Evolutionary conservation across 495 filamentous ascomycete genomes (phyloP), one percentile per base, ranked within the genome.

Genomic region (Aspergillus mulundensis): DNA sequence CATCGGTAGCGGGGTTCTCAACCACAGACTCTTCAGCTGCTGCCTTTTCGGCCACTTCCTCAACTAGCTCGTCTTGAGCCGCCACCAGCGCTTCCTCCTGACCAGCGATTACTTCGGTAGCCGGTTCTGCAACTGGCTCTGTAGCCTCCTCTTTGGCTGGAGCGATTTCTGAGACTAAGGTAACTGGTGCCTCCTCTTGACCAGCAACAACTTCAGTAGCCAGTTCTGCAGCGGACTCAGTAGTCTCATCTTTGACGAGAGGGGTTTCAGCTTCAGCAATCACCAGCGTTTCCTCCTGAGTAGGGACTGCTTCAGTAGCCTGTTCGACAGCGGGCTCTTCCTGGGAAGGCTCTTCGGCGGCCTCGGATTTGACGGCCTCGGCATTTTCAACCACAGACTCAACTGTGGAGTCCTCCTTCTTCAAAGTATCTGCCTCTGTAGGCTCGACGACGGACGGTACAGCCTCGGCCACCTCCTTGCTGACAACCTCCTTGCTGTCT

Each of bases 201-300:
- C 3, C 42, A 45, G 20, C 50, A 18, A 10, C 7, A 11, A 19
- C 15, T 19, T 50, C 57, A 15, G 50, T 34, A 39, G 32, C 51
- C 21, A 12, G 48, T 44, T 62, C 52, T 19, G 51, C 24, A 36
- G 28, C 18, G 23, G 55, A 48, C n/a, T 58, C 54, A 8, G 25
- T 28, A 8, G 25, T 8, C 25, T 28, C 25, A 4, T 28, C 8
- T 28, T 28, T 8, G 25, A 28, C 25, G 25, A 8, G 25, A 28
- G 25, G 3, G n/a, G 20, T 20, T 19, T n/a, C 19, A 7, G 40
- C 12, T 16, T 43, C 40, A 19, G 40, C 40, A 20, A 43, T 8
- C 25, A 28, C 40, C 4, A n/a, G 40, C 11, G 5, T 20, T 41
- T 52, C 49, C 18, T 30, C 19, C 18, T n/a, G 11, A 52, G 32